Evolutionary conservation across 495 filamentous ascomycete species (phyloP).

Genomic region (Daldinia grandis): DNA sequence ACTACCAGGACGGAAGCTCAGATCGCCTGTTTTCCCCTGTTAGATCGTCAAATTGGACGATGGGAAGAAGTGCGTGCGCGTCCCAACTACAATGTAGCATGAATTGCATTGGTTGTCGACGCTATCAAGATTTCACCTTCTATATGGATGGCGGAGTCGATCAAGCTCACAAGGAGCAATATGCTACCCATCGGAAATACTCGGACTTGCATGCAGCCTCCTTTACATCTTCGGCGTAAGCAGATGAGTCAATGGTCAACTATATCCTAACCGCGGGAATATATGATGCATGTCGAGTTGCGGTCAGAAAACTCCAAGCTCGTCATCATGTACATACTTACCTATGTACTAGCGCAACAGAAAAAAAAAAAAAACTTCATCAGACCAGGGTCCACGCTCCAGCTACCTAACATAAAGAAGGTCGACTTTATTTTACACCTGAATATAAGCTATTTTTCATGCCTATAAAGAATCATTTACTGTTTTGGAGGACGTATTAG

Average conservation of each 20-base stretch:
- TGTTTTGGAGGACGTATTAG: neutral
- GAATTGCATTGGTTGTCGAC: neutral
- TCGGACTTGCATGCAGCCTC: constrained; percentile 25
- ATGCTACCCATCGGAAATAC: constrained; percentile 24
- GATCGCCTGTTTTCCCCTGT: constrained; percentile 15
- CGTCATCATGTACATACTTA: neutral
- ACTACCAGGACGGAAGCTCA: constrained; percentile 27
- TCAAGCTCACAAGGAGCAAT: constrained; percentile 15
- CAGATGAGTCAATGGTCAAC: constrained; percentile 31
- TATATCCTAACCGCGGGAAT: constrained; percentile 7
- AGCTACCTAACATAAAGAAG: too few species aligned
- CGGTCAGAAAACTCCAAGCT: constrained; percentile 29
- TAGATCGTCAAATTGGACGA: constrained; percentile 9
- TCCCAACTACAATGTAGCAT: constrained; percentile 9
- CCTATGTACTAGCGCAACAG: neutral
- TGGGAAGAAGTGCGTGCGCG: constrained; percentile 21
- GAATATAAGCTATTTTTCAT: neutral
- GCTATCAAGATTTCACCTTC: neutral
- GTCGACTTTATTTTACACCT: neutral
- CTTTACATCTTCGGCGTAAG: constrained; percentile 3
- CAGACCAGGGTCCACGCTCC: neutral
- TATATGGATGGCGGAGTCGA: constrained; percentile 10
- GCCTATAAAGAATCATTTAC: neutral
- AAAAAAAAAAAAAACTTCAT: constrained; percentile 4
- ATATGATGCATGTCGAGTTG: constrained; percentile 27